Base-by-base conservation (phyloP, 139 green algal species). In the Raphidocelis subcapitata region DNA sequence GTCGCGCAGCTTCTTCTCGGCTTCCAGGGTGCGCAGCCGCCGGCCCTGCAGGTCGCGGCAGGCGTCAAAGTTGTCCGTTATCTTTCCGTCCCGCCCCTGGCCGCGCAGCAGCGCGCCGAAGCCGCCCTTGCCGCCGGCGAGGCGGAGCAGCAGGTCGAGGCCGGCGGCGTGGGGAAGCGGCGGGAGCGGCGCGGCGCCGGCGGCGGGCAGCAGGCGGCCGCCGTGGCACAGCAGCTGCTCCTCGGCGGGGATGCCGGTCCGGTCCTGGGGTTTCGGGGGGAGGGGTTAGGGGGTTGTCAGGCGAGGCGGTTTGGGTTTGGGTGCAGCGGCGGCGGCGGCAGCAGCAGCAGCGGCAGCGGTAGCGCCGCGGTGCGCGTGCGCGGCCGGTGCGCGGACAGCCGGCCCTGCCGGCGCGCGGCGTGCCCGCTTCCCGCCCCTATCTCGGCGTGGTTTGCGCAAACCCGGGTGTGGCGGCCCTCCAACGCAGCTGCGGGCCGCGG, bases 61-160 rank as follows among this genome's bases (percentile, higher is more conserved):
- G 8, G 94, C 93, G 72, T 98, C 92, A 65, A 94, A 93, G 80
- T 98, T 98, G 70, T 86, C 90, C 10, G 90, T 96, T 23, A 93
- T 77, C 64, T 93, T 92, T 3, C 87, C 89, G 54, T 91, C 85
- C 20, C 91, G 83, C 24, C 91, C 93, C n/a, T 92, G 88, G 20
- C 86, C 91, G n/a, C 95, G 86, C 66, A 99, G 86, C 77, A 97
- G 77, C 1, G 94, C 90, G 0, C 95, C 95, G 81, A 99, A 99
- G 44, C 95, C 95, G 14, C 95, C 95, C 82, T 99, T 95, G 49
- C 90, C 90, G 62, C 90, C 90, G 14, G 57, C 55, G 16, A 95
- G 81, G 5, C 85, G 67, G 15, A 89, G 68, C 37, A 89, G 67
- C 12, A 93, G 52, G 47, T 85, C 69, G 15, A 93, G 23, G 0